Conservation (phyloP, 1,284 basidiomycete species). For the Inonotus hispidus region DNA sequence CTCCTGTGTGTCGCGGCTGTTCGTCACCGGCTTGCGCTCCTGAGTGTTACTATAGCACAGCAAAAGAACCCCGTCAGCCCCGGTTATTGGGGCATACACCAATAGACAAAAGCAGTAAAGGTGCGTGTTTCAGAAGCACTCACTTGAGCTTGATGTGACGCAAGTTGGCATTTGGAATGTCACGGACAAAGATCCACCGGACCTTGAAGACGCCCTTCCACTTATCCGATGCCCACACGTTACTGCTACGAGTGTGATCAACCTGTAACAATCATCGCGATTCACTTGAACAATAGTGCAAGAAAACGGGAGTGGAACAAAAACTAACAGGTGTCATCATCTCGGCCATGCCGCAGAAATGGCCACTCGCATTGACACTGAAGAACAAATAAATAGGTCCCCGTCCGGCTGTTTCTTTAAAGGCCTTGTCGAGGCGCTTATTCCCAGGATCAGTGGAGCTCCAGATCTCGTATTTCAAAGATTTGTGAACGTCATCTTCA, state of each 20-base stretch:
- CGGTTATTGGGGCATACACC: not conserved
- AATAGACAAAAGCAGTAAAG: not conserved
- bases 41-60: conserved; percentile 75
- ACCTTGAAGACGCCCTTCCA: conserved; percentile 98
- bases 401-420: conserved; percentile 80
- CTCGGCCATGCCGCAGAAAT: conserved; percentile 96
- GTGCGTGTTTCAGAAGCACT: conserved; percentile 21
- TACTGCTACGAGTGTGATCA: conserved; percentile 81
- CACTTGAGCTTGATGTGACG: conserved; percentile 83
- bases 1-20: conserved; percentile 89
- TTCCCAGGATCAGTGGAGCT: conserved; percentile 94
- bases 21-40: conserved; percentile 94
- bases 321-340: conserved; percentile 78
- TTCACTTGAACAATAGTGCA: conserved; percentile 1
- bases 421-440: conserved; percentile 91
- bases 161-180: conserved; percentile 83
- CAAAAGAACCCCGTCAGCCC: not conserved
- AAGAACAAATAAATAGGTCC: conserved; percentile 96
- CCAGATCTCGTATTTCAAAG: conserved; percentile 95
- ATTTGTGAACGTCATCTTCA: conserved; percentile 96
- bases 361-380: conserved; percentile 92
- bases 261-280: conserved; percentile 37
- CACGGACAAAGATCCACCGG: conserved; percentile 92
- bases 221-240: conserved; percentile 96
- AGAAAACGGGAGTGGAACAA: not conserved